Evolutionary conservation across 2,329 filamentous ascomycete species (phyloP).

Genomic region (Venturia carpophila): DNA sequence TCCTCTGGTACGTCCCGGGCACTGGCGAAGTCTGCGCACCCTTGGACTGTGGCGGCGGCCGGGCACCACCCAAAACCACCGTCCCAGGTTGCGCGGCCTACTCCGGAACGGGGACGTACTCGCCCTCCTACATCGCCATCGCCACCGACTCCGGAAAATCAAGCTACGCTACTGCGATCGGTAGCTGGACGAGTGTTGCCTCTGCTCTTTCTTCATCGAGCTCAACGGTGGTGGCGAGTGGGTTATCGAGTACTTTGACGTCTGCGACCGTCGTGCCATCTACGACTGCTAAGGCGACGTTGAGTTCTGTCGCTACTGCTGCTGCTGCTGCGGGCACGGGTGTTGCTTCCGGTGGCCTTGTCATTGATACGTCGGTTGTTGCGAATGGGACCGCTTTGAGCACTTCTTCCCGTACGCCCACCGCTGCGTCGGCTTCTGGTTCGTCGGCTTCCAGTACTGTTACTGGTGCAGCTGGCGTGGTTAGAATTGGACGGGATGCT

Average conservation of each 20-base stretch:
- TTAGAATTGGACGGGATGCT: slow-evolving; percentile 6
- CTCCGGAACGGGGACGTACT: slow-evolving; percentile 48
- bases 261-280: not conserved
- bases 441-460: not conserved
- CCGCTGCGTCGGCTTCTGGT: not conserved
- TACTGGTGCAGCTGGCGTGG: slow-evolving; percentile 1
- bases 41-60: slow-evolving; percentile 60
- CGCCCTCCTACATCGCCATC: slow-evolving; percentile 40
- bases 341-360: not conserved
- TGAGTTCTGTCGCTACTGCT: not conserved
- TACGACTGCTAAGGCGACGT: slow-evolving; percentile 8
- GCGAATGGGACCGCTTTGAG: not conserved
- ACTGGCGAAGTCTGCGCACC: slow-evolving; percentile 57
- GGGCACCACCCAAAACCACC: slow-evolving; percentile 55
- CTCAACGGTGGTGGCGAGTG: not conserved
- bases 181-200: not conserved
- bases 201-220: not conserved
- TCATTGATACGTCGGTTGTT: not conserved
- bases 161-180: not conserved
- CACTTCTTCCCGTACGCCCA: not conserved
- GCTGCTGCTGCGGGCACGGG: not conserved
- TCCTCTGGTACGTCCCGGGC: slow-evolving; percentile 54
- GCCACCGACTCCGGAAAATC: not conserved
- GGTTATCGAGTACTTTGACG: not conserved
- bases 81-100: slow-evolving; percentile 54